Evolutionary conservation across 768 basidiomycete genomes (phyloP), one percentile per base, ranked within the genome.

Genomic region (Infundibulicybe gibba): DNA sequence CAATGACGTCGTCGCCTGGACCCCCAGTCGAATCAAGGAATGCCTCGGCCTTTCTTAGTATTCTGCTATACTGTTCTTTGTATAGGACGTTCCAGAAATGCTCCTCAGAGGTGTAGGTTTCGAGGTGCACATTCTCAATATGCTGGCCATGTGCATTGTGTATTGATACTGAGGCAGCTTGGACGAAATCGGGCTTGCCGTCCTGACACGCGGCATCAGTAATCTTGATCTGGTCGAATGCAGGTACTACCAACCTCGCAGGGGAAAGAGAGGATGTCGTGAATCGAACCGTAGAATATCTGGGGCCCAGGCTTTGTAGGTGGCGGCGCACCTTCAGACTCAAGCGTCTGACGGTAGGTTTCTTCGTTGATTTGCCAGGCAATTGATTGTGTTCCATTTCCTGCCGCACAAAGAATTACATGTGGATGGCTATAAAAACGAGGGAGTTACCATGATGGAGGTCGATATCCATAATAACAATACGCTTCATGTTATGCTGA

Each of bases 371-470:
- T 85, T 47, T 87, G 83, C 90, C 92, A 95, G 0, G 75, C 79
- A 31, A 97, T 83, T 1, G 91, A 83, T 62, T 99, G 95, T 0
- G 95, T 98, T 2, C 95, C 94, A 59, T 97, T 95, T 2, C 94
- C 92, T 89, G 65, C 45, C 40, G 37, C 19, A 13, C 3, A 6
- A 13, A 42, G 19, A 47, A 20, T 21, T 1, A 49, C 1, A 38
- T 25, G 11, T 14, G 15, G 35, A 30, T 21, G 31, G 33, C 3
- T 31, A 31, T 30, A 6, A 41, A 16, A 21, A 45, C 14, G 35
- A 16, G 10, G 19, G 33, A 16, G 55, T 69, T 46, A 84, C 90
- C 92, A 56, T 94, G 91, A 63, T 94, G 91, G 9, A 95, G 70
- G 61, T 95, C 94, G 44, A 97, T 92, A 60, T 98, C 95, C 31